Conservation (phyloP, 139 green algal genomes). For the Micractinium sp. region DNA sequence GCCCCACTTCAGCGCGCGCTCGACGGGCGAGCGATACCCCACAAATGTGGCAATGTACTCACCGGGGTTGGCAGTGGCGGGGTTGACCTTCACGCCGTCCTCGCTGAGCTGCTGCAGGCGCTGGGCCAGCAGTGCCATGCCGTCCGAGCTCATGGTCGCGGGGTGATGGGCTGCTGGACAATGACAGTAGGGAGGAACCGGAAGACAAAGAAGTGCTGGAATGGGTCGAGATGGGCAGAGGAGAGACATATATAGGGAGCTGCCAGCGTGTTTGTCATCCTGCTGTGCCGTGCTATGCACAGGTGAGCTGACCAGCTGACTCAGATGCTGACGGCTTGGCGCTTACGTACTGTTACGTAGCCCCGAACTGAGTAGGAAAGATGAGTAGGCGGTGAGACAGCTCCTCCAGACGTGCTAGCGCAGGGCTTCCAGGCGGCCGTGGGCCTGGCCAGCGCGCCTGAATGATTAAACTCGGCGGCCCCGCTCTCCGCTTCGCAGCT, state of each 20-base stretch:
- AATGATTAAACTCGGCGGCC: too few relatives aligned
- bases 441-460: too few relatives aligned
- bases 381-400: too few relatives aligned
- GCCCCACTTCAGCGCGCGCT: too few relatives aligned
- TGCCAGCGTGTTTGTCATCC: neutral
- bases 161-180: neutral
- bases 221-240: neutral
- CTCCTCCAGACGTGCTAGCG: too few relatives aligned
- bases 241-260: too few relatives aligned
- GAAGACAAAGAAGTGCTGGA: neutral
- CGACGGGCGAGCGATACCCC: neutral
- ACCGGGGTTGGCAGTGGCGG: neutral
- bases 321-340: too few relatives aligned
- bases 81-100: conserved; percentile 1
- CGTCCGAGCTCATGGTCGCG: neutral
- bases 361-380: too few relatives aligned
- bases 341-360: too few relatives aligned
- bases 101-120: neutral
- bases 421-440: too few relatives aligned
- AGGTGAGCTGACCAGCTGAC: neutral
- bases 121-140: neutral
- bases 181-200: neutral
- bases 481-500: too few relatives aligned
- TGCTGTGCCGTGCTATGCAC: neutral
- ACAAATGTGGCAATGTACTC: neutral